phyloP scores from a whole-genome alignment of 345 rosid species.

The Boechera stricta region DNA sequence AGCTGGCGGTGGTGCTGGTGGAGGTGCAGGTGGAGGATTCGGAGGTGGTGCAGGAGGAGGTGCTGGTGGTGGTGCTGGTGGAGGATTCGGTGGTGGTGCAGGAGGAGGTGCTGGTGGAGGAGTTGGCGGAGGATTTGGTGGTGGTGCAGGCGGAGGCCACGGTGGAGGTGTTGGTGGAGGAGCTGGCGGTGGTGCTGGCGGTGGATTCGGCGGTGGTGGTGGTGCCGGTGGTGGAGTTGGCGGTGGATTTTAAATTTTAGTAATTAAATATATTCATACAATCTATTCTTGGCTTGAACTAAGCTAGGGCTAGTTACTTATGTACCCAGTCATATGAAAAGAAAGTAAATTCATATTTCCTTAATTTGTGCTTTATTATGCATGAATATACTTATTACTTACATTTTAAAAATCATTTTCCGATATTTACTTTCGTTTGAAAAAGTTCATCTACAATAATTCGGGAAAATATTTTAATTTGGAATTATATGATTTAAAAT shows the following conservation, averaged over 20 bases:
- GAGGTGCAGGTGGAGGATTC: slow-evolving; percentile 18
- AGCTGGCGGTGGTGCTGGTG: not conserved
- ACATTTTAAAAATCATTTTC: not conserved
- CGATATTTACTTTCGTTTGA: not conserved
- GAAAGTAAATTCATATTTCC: slow-evolving; percentile 16
- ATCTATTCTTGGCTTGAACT: slow-evolving; percentile 32
- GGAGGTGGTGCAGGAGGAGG: slow-evolving; percentile 12
- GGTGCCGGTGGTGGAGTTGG: slow-evolving; percentile 39
- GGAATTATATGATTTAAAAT: slow-evolving; percentile 3
- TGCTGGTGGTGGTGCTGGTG: slow-evolving; percentile 1
- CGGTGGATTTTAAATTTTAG: slow-evolving; percentile 31
- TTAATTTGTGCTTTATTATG: slow-evolving; percentile 10
- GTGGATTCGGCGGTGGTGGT: slow-evolving; percentile 40
- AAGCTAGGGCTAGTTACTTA: slow-evolving; percentile 30
- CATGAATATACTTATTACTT: not conserved
- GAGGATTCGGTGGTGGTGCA: slow-evolving; percentile 23
- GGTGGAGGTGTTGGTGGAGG: slow-evolving; percentile 39
- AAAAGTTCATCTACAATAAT: not conserved
- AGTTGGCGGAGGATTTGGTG: slow-evolving; percentile 34
- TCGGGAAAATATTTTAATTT: slow-evolving; percentile 1
- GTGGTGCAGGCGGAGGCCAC: slow-evolving; percentile 36
- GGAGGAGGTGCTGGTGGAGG: slow-evolving; percentile 17
- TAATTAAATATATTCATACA: slow-evolving; percentile 23
- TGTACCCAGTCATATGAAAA: slow-evolving; percentile 35
- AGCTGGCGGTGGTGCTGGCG: slow-evolving; percentile 41